These are phyloP conservation scores for Thraustochytrium striatum DNA, from an alignment of 352 stramenopile genomes.

Conservation along the genomic window DNA sequence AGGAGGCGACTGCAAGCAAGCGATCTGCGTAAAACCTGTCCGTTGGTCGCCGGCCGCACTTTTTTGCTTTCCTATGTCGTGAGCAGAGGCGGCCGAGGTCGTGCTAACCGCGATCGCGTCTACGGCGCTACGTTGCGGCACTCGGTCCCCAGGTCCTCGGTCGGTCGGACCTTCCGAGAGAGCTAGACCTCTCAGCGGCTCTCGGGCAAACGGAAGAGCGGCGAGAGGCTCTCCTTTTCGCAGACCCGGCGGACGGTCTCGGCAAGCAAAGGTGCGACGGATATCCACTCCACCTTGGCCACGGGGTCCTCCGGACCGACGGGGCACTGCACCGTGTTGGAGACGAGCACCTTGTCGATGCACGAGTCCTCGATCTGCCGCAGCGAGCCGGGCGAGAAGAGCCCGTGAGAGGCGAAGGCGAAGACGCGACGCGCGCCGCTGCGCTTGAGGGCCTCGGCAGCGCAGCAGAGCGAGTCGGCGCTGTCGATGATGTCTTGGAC, in stretches of 20 bases:
- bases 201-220: conserved; percentile 14
- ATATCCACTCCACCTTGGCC: conserved; percentile 41
- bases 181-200: too few relatives aligned
- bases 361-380: conserved; percentile 41
- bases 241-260: conserved; percentile 27
- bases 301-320: background rate
- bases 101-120: too few relatives aligned
- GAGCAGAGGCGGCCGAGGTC: too few relatives aligned
- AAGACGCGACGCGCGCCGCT: conserved; percentile 94
- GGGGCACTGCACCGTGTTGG: conserved; percentile 48
- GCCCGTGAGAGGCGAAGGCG: conserved; percentile 94
- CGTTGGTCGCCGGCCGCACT: too few relatives aligned
- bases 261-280: conserved; percentile 23
- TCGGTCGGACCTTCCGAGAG: too few relatives aligned
- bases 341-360: conserved; percentile 51
- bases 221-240: conserved; percentile 28
- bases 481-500: conserved; percentile 99
- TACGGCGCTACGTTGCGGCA: too few relatives aligned
- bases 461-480: conserved; percentile 92
- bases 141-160: too few relatives aligned
- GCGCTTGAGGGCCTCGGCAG: conserved; percentile 87
- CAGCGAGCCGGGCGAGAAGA: conserved; percentile 63
- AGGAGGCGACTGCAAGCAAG: too few relatives aligned
- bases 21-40: too few relatives aligned
- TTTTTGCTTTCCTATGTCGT: too few relatives aligned